phyloP scores from a whole-genome alignment of 495 filamentous ascomycete species.

The Hypoxylon subgilvum region DNA sequence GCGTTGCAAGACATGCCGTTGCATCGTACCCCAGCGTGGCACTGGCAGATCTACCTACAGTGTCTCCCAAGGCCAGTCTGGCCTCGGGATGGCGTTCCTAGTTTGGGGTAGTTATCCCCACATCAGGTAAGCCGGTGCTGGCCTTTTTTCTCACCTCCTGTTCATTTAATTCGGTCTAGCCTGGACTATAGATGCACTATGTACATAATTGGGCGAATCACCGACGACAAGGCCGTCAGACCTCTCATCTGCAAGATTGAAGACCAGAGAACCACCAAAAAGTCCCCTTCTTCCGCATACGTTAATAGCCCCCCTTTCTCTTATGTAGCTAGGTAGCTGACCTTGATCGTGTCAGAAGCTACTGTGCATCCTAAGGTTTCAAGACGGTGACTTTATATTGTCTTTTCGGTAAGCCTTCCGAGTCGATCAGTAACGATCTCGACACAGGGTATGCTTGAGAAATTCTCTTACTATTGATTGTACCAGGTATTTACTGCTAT shows the following conservation, averaged over 20 bases:
- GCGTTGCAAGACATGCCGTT: not conserved
- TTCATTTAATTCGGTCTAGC: not conserved
- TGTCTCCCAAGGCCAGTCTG: too few species aligned
- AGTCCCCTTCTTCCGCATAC: conserved; percentile 30
- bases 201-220: conserved; percentile 10
- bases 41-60: not conserved
- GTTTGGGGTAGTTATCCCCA: not conserved
- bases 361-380: too few species aligned
- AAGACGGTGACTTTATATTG: conserved; percentile 9
- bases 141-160: conserved; percentile 3
- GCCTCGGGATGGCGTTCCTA: too few species aligned
- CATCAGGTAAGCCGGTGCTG: conserved; percentile 16
- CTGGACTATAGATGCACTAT: not conserved
- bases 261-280: conserved; percentile 16
- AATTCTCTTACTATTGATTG: too few species aligned
- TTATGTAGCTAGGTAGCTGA: conserved; percentile 2
- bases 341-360: conserved; percentile 2
- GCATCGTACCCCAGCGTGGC: conserved; percentile 2
- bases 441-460: conserved; percentile 7
- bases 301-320: conserved; percentile 12
- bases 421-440: not conserved
- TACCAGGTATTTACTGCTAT: too few species aligned
- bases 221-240: not conserved
- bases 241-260: conserved; percentile 7
- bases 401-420: not conserved